Percentiles rank a stretch among this genome's conserved stretches.
Evolutionary conservation across 768 basidiomycete genomes (phyloP).

Genomic region (Kwoniella newhampshirensis): DNA sequence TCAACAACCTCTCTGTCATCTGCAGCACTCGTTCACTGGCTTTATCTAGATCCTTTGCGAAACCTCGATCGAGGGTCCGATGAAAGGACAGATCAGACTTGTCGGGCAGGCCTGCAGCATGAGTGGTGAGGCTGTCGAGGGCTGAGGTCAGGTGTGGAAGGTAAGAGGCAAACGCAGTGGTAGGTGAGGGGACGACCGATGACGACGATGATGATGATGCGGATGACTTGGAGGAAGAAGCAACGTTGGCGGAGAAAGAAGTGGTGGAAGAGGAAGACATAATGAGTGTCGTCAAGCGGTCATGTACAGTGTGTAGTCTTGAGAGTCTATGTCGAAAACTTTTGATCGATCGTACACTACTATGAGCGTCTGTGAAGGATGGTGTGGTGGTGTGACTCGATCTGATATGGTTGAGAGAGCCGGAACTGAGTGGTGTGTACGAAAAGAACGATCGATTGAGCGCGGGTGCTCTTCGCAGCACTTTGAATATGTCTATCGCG

Average conservation of each 20-base stretch:
- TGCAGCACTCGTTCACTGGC: conserved; percentile 67
- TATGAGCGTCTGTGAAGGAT: too few species aligned
- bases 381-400: too few species aligned
- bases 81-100: conserved; percentile 83
- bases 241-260: too few species aligned
- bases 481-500: too few species aligned
- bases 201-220: not conserved
- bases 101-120: conserved; percentile 49
- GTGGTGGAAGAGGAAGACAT: conserved; percentile 4
- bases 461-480: conserved; percentile 7
- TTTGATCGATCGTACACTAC: not conserved
- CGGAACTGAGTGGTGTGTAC: conserved; percentile 16
- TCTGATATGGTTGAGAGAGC: not conserved
- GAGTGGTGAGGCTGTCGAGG: conserved; percentile 47
- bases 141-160: conserved; percentile 43
- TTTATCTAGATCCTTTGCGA: conserved; percentile 70
- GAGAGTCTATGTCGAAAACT: conserved; percentile 4
- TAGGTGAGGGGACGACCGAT: conserved; percentile 12
- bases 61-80: conserved; percentile 72
- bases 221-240: not conserved
- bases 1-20: conserved; percentile 66
- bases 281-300: not conserved
- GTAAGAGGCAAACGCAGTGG: conserved; percentile 34
- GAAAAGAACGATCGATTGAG: not conserved
- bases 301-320: conserved; percentile 5